Evolutionary conservation across 73 alveolate species (phyloP).

Genomic region (Tetrahymena borealis): DNA sequence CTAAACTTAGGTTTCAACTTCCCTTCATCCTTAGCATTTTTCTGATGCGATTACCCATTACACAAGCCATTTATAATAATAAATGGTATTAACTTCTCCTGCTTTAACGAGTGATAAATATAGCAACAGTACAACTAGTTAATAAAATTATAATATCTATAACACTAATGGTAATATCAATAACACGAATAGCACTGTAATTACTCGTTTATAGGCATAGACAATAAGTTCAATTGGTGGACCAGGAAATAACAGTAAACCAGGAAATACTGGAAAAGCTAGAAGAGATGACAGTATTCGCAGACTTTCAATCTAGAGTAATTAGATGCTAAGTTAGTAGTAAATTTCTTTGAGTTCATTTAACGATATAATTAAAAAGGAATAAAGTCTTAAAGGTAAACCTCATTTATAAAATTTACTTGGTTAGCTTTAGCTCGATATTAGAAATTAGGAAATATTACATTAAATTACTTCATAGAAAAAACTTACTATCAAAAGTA

Average conservation of each 20-base stretch:
- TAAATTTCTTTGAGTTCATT: not conserved
- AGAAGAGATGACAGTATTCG: not conserved
- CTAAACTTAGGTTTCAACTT: not conserved
- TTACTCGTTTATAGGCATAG: not conserved
- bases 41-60: not conserved
- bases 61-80: not conserved
- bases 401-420: not conserved
- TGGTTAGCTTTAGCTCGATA: not conserved
- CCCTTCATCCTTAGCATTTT: not conserved
- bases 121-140: not conserved
- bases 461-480: not conserved
- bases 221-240: not conserved
- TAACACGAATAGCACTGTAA: not conserved
- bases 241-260: too few species aligned
- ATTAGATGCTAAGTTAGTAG: not conserved
- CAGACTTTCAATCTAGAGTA: not conserved
- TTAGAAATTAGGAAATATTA: not conserved
- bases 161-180: not conserved
- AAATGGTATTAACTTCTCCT: not conserved
- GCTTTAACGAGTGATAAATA: too few species aligned
- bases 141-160: not conserved
- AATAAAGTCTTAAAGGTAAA: not conserved
- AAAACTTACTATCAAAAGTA: not conserved
- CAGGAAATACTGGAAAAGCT: not conserved
- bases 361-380: not conserved